phyloP scores from a whole-genome alignment of 305 asterid species.

The Stenogyne calaminthoides region DNA sequence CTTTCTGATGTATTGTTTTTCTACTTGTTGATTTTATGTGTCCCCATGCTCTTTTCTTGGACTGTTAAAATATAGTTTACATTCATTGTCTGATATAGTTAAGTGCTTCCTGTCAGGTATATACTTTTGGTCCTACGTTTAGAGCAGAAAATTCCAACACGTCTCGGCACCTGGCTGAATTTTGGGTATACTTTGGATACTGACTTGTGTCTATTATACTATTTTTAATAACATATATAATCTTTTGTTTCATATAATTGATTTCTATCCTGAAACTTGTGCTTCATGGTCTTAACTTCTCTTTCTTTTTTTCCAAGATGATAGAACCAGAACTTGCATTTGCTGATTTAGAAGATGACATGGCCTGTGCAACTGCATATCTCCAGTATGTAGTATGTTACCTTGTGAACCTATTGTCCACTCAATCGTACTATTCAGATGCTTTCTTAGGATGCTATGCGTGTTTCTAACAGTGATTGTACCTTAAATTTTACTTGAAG shows the following conservation, averaged over 20 bases:
- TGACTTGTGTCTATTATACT: not conserved
- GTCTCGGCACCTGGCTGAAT: slow-evolving; percentile 94
- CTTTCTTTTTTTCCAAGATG: slow-evolving; percentile 62
- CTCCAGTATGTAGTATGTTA: slow-evolving; percentile 99
- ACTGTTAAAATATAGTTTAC: slow-evolving; percentile 12
- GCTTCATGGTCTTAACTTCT: slow-evolving; percentile 31
- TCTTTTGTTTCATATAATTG: slow-evolving; percentile 1
- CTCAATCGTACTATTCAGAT: slow-evolving; percentile 13
- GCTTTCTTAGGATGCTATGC: slow-evolving; percentile 27
- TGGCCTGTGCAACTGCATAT: slow-evolving; percentile 99
- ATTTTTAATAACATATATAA: slow-evolving; percentile 6
- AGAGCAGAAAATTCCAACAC: slow-evolving; percentile 99
- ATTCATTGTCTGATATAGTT: slow-evolving; percentile 26
- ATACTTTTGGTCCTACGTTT: slow-evolving; percentile 98
- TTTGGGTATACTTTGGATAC: slow-evolving; percentile 65
- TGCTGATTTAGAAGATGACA: slow-evolving; percentile 94
- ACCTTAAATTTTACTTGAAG: slow-evolving; percentile 42
- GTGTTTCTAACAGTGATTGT: slow-evolving; percentile 27
- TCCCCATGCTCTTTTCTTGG: slow-evolving; percentile 18
- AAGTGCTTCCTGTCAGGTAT: slow-evolving; percentile 61
- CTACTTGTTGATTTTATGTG: slow-evolving; percentile 23
- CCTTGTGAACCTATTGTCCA: slow-evolving; percentile 49
- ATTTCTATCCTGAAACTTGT: not conserved
- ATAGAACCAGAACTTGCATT: slow-evolving; percentile 98
- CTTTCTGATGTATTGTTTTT: slow-evolving; percentile 76